phyloP scores from a whole-genome alignment of 768 basidiomycete genomes.

The Hygrophorus pudorinus region DNA sequence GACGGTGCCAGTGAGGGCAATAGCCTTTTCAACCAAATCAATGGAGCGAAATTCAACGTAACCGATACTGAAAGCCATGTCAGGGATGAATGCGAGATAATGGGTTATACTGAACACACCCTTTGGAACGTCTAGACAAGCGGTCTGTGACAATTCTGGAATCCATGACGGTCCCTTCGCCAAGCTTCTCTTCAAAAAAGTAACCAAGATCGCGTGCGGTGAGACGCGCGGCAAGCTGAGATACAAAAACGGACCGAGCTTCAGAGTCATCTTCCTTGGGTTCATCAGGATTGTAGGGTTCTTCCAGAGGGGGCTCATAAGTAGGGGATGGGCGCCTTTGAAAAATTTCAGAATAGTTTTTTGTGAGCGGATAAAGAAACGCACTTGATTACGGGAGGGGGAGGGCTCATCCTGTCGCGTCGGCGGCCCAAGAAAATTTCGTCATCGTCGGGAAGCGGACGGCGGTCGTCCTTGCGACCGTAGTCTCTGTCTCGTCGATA shows the following conservation, averaged over 20 bases:
- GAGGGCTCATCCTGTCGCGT: conserved; percentile 29
- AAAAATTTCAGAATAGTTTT: conserved; percentile 6
- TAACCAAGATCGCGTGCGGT: conserved; percentile 96
- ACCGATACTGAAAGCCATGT: conserved; percentile 59
- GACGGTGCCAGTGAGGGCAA: conserved; percentile 84
- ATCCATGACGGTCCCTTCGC: conserved; percentile 90
- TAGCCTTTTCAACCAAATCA: conserved; percentile 85
- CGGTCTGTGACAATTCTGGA: conserved; percentile 94
- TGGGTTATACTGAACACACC: conserved; percentile 40
- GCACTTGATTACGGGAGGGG: conserved; percentile 38
- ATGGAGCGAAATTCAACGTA: conserved; percentile 95
- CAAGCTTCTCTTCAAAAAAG: conserved; percentile 97
- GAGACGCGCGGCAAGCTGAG: conserved; percentile 93
- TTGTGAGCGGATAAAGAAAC: conserved; percentile 11
- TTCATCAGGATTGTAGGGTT: conserved; percentile 76
- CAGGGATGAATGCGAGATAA: not conserved
- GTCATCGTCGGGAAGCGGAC: conserved; percentile 33
- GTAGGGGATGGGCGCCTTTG: conserved; percentile 62
- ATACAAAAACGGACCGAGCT: conserved; percentile 97
- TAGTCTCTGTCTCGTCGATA: conserved; percentile 32
- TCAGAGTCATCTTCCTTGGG: conserved; percentile 94
- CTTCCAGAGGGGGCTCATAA: conserved; percentile 56
- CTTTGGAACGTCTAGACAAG: conserved; percentile 93
- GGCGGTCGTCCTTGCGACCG: conserved; percentile 26
- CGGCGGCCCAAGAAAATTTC: conserved; percentile 19